Evolutionary conservation across 179 eudicot species (phyloP).

Genomic region (Beta corolliflora): DNA sequence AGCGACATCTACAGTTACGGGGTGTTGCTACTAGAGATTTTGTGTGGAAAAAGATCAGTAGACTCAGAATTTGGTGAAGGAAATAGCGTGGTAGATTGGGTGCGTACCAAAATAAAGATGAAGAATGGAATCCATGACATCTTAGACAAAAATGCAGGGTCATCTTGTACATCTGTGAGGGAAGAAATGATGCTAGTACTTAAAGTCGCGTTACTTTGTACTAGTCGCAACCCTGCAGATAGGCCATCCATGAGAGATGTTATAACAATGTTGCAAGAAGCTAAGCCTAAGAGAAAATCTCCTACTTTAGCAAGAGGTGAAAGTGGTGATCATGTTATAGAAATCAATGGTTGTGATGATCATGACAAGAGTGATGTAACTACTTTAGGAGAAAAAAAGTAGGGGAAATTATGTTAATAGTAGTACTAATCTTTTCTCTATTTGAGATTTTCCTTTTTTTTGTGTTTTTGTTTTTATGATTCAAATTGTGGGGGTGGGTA

Average conservation of each 20-base stretch:
- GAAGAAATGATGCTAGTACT: conserved; percentile 85
- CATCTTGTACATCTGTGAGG: conserved; percentile 62
- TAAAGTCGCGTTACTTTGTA: conserved; percentile 82
- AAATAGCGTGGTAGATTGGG: conserved; percentile 92
- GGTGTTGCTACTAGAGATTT: conserved; percentile 76
- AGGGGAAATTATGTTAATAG: conserved; percentile 40
- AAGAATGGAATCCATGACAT: conserved; percentile 58
- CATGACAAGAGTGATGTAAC: conserved; percentile 25
- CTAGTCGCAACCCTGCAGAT: conserved; percentile 76
- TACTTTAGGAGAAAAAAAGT: conserved; percentile 33
- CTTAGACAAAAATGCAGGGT: conserved; percentile 78
- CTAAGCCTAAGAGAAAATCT: conserved; percentile 82
- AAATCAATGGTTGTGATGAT: conserved; percentile 32
- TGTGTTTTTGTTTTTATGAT: conserved; percentile 6
- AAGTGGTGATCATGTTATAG: conserved; percentile 36
- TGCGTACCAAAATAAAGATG: conserved; percentile 59
- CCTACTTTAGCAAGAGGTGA: conserved; percentile 36
- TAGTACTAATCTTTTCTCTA: conserved; percentile 1
- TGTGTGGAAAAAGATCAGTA: conserved; percentile 78
- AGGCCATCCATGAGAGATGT: conserved; percentile 98
- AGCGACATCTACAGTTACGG: conserved; percentile 96
- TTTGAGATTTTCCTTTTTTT: conserved; percentile 18
- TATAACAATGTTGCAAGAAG: conserved; percentile 89
- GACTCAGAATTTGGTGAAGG: conserved; percentile 87
- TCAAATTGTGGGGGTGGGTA: conserved; percentile 65